Percentiles rank a stretch among this genome's conserved stretches.
phyloP scores from a whole-genome alignment of 2,329 filamentous ascomycete species.

The Colletotrichum echinochloae region DNA sequence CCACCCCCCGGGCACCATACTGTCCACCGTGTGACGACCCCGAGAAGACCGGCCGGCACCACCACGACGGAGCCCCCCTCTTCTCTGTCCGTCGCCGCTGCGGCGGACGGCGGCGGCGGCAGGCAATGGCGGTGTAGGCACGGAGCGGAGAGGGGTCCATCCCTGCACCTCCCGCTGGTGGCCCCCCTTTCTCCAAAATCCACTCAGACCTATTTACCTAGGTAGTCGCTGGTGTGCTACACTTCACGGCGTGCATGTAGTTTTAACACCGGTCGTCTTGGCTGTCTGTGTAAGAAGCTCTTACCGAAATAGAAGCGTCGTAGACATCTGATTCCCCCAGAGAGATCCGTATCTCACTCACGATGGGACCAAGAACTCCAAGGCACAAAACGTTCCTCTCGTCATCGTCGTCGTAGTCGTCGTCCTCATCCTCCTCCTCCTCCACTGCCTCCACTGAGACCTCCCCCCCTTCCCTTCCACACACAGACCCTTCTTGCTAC shows the following conservation, averaged over 20 bases:
- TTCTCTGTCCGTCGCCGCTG: neutral
- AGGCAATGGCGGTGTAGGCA: neutral
- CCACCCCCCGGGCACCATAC: too few relatives aligned
- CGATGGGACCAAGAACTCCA: too few relatives aligned
- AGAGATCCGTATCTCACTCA: too few relatives aligned
- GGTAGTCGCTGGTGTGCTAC: too few relatives aligned
- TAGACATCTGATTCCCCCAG: too few relatives aligned
- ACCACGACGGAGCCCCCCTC: neutral
- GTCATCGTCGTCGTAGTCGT: too few relatives aligned
- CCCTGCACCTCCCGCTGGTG: neutral
- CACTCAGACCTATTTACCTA: neutral
- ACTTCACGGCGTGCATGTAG: too few relatives aligned
- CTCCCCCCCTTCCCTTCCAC: too few relatives aligned
- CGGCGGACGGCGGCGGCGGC: neutral
- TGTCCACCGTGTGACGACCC: neutral
- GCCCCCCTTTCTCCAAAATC: neutral
- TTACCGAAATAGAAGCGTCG: too few relatives aligned
- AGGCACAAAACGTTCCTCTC: too few relatives aligned
- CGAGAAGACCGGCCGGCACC: neutral
- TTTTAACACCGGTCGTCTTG: neutral
- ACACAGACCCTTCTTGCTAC: neutral
- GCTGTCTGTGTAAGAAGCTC: neutral
- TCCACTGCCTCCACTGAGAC: neutral
- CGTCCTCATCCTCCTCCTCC: neutral
- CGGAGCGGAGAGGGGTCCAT: neutral